These are phyloP conservation scores for Naganishia antarctica DNA, from an alignment of 768 basidiomycete species.

Conservation along the genomic window DNA sequence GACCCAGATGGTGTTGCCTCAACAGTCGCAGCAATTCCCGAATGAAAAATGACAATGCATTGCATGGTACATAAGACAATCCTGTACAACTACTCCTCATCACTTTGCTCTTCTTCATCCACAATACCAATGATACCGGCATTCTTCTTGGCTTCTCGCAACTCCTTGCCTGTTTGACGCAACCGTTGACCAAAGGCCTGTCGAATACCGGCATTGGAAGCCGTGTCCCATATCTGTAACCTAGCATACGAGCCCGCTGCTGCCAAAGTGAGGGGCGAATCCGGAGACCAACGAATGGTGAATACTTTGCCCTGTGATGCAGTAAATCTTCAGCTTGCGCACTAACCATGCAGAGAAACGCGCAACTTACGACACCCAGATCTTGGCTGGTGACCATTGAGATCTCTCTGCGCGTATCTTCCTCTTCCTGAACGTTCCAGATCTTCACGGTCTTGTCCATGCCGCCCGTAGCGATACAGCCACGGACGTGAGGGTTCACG, in stretches of 20 bases:
- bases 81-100: conserved; percentile 38
- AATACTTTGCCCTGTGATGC: conserved; percentile 84
- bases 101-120: conserved; percentile 57
- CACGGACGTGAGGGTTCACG: conserved; percentile 80
- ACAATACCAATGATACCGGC: conserved; percentile 46
- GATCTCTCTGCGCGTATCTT: conserved; percentile 64
- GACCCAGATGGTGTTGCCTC: conserved; percentile 2
- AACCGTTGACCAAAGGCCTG: conserved; percentile 78
- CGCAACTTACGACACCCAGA: conserved; percentile 74
- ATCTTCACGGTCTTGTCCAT: conserved; percentile 86
- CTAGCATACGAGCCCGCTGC: conserved; percentile 92
- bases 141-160: conserved; percentile 51
- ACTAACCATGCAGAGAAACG: background rate
- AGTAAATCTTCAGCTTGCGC: conserved; percentile 54
- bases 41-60: background rate
- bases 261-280: conserved; percentile 78
- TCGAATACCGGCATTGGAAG: conserved; percentile 71
- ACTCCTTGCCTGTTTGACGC: conserved; percentile 61
- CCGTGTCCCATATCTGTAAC: conserved; percentile 92
- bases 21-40: conserved; percentile 1
- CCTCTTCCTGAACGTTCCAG: conserved; percentile 78
- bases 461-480: conserved; percentile 89
- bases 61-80: background rate
- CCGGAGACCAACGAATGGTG: conserved; percentile 82
- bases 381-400: conserved; percentile 81